Conservation (phyloP, 305 asterid species). For the Fraxinus platypoda region DNA sequence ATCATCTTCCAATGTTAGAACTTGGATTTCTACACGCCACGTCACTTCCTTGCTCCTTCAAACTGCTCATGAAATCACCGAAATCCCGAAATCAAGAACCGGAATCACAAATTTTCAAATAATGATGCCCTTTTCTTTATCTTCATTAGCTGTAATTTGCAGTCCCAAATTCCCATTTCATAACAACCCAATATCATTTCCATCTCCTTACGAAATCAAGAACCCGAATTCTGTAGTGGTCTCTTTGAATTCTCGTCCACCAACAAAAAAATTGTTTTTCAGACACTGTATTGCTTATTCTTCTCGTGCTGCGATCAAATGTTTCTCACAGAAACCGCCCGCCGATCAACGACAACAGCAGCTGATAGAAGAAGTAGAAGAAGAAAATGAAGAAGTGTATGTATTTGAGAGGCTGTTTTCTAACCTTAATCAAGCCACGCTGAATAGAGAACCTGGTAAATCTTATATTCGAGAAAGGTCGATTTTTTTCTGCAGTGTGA, state of each 20-base stretch:
- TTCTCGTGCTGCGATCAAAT: constrained; percentile 34
- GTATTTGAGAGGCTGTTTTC: constrained; percentile 78
- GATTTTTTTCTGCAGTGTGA: neutral
- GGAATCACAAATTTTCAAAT: neutral
- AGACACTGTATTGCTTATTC: constrained; percentile 10
- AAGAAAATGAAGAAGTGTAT: constrained; percentile 38
- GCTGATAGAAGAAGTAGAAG: constrained; percentile 36
- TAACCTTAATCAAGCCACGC: constrained; percentile 74
- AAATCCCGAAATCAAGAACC: neutral
- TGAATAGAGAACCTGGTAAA: constrained; percentile 83
- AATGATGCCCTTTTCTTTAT: constrained; percentile 34
- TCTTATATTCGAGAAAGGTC: neutral
- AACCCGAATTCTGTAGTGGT: constrained; percentile 16
- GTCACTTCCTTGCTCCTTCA: neutral
- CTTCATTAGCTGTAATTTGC: constrained; percentile 34
- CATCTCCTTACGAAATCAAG: constrained; percentile 20
- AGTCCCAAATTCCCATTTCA: constrained; percentile 23
- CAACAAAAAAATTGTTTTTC: constrained; percentile 9
- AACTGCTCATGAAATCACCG: neutral
- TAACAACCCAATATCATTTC: constrained; percentile 19
- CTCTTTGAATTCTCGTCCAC: constrained; percentile 15
- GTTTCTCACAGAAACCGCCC: constrained; percentile 46
- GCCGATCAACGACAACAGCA: constrained; percentile 38
- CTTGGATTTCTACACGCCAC: constrained; percentile 1
- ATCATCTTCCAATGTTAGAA: neutral